These are phyloP conservation scores for Fusarium neocosmosporiellum DNA, from an alignment of 2,329 filamentous ascomycete species.

Conservation along the genomic window DNA sequence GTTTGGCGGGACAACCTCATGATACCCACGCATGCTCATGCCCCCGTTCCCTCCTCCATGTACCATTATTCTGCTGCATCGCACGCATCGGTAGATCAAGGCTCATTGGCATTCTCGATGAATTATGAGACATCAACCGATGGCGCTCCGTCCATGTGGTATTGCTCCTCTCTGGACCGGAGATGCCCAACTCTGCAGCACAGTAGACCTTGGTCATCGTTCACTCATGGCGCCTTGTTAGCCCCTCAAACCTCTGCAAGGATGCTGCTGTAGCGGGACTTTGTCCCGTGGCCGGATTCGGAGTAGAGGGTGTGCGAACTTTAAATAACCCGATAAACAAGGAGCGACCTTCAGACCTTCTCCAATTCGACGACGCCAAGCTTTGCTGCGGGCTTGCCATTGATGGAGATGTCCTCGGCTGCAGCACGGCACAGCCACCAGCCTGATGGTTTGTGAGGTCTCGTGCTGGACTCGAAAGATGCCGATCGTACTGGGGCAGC, in stretches of 20 bases:
- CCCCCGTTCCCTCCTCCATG: background rate
- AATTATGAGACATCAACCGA: background rate
- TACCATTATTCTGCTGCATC: background rate
- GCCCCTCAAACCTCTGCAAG: background rate
- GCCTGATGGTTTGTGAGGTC: background rate
- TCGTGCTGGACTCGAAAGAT: background rate
- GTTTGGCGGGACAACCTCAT: conserved; percentile 36
- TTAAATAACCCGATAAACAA: background rate
- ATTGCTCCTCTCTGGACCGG: background rate
- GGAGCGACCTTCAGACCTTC: background rate
- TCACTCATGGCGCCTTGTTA: conserved; percentile 6
- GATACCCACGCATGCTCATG: conserved; percentile 41
- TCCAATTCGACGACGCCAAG: conserved; percentile 7
- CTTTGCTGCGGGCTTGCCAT: background rate
- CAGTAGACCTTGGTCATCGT: conserved; percentile 6
- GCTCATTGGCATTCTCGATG: background rate
- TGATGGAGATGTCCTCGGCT: conserved; percentile 4
- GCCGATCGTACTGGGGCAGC: background rate
- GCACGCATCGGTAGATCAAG: background rate
- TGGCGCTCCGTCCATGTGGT: background rate
- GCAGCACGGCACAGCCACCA: conserved; percentile 5
- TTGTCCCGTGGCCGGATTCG: background rate
- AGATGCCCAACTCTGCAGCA: background rate
- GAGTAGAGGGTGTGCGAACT: background rate
- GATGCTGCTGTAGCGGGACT: background rate